Conservation (phyloP, 2,329 filamentous ascomycete species). For the Colletotrichum australisinense region DNA sequence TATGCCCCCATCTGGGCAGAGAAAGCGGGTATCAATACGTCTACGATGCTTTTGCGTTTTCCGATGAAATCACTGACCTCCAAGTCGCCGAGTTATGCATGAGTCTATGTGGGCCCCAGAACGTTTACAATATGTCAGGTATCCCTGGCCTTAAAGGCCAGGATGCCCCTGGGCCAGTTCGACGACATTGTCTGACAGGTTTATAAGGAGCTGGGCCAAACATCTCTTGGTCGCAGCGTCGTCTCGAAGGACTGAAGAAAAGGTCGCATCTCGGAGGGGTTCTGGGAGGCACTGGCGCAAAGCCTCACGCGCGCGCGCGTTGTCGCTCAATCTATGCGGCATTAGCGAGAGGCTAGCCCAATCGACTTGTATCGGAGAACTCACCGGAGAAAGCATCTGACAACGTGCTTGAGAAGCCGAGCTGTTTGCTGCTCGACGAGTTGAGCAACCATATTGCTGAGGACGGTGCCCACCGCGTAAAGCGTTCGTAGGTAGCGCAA, state of each 20-base stretch:
- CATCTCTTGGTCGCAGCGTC: constrained; percentile 98
- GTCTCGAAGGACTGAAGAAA: constrained; percentile 94
- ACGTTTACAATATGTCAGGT: constrained; percentile 10
- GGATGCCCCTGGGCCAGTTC: constrained; percentile 49
- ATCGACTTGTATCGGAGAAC: constrained; percentile 43
- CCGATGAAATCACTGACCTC: constrained; percentile 32
- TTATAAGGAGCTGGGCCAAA: constrained; percentile 95
- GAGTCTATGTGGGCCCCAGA: constrained; percentile 27
- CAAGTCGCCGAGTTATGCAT: constrained; percentile 33
- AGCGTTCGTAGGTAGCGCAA: constrained; percentile 97
- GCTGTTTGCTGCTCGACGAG: constrained; percentile 98
- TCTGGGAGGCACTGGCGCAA: constrained; percentile 96
- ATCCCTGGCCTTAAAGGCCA: constrained; percentile 38
- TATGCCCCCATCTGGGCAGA: constrained; percentile 15
- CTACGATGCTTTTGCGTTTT: constrained; percentile 33
- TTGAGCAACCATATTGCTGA: constrained; percentile 99
- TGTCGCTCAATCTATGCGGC: constrained; percentile 86
- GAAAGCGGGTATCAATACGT: constrained; percentile 32
- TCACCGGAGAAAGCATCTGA: constrained; percentile 94
- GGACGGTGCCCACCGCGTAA: constrained; percentile 95
- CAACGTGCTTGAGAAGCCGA: constrained; percentile 94
- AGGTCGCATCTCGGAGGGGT: constrained; percentile 97
- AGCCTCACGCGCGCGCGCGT: constrained; percentile 93
- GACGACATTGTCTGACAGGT: constrained; percentile 89
- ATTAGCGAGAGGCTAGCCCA: neutral